Evolutionary conservation across 768 basidiomycete genomes (phyloP), one percentile per base, ranked within the genome.

Genomic region (Pleurotus eryngii): DNA sequence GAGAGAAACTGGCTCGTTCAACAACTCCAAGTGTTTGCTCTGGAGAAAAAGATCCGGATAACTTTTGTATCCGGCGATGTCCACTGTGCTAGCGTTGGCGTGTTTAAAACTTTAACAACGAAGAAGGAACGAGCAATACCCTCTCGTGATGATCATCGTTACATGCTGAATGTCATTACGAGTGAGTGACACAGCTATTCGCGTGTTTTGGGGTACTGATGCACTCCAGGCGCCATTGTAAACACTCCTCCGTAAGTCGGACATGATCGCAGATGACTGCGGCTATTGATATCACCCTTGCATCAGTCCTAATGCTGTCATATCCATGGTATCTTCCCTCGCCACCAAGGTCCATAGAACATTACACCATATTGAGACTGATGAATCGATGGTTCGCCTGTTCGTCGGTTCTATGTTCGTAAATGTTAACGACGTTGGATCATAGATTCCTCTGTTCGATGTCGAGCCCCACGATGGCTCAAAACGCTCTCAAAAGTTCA

Each of bases 31-130:
- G 74, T 78, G 18, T 77, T 92, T 60, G 89, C 95, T 0, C 69
- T 73, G 45, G 69, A 72, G 48, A 85, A 82, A 69, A 76, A 80
- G 24, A 69, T 89, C 27, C 83, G 97, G 24, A 78, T 99, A n/a
- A 81, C 87, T 0, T 95, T 95, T 70, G 65, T 98, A 15, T 89
- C 88, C 0, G 97, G 97, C 3, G 95, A 99, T 68, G 96, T 98
- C 12, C 96, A 98, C 67, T 90, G 90, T 63, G 90, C 90, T 0
- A 90, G 92, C 1, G 90, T 94, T 0, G 90, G 89, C 2, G 70
- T 86, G 2, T 73, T 95, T 61, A 92, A 87, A 71, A 90, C 90
- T 1, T 74, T 88, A 43, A 76, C 74, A 57, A 68, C 64, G 2
- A 86, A 83, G 65, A 76, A 77, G 46, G 72, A 70, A 37, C 66